Conservation (phyloP, 345 rosid species). For the Melaleuca alternifolia region DNA sequence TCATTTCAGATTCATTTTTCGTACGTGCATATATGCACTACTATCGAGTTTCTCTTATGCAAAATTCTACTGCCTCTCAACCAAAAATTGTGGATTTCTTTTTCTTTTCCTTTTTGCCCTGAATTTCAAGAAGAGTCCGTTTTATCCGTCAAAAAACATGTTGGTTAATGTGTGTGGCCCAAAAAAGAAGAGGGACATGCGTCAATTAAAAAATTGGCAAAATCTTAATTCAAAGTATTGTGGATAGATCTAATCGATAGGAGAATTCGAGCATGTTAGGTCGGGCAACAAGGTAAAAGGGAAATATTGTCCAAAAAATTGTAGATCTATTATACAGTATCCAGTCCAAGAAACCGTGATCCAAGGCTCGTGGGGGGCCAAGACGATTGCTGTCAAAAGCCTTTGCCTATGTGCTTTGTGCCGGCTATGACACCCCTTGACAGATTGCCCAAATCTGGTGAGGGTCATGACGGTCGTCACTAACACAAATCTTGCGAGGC, state of each 20-base stretch:
- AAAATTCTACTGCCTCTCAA: too few species aligned
- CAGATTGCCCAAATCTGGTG: background rate
- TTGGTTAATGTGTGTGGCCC: background rate
- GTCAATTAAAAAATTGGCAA: background rate
- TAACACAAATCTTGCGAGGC: too few species aligned
- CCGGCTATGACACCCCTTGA: fast-evolving
- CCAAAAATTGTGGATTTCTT: background rate
- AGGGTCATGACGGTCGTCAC: background rate
- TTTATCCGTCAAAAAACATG: background rate
- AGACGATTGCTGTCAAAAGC: background rate
- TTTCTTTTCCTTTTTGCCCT: background rate
- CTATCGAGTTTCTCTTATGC: background rate
- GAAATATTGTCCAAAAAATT: background rate
- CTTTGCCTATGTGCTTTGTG: background rate
- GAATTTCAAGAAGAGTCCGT: background rate
- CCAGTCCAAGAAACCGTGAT: fast-evolving
- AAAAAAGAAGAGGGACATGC: background rate
- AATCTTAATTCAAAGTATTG: background rate
- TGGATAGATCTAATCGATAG: background rate
- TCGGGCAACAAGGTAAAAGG: background rate
- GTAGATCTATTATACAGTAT: fast-evolving
- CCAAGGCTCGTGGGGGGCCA: fast-evolving
- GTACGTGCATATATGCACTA: background rate
- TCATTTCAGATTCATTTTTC: background rate
- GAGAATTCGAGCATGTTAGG: background rate